Base-by-base conservation (phyloP, 2,329 filamentous ascomycete genomes). In the Penicillium brevicompactum region DNA sequence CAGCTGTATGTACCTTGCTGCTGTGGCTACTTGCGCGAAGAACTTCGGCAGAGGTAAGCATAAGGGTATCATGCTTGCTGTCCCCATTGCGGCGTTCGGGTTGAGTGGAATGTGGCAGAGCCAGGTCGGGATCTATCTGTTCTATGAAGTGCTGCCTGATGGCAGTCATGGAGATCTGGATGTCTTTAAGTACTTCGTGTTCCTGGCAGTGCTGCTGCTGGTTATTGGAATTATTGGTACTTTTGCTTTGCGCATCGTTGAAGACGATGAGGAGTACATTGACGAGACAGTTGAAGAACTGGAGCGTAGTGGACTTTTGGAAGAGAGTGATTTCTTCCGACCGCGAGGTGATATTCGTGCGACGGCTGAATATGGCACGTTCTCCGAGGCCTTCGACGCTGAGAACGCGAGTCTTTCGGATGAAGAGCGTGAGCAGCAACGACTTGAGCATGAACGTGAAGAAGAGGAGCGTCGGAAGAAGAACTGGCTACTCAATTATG, bases 11-110 rank as follows among this genome's bases (percentile, higher is more conserved):
- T 99, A 97, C 73, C 81, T 97, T 53, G 84, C 87, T 48, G 88
- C 91, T 2, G 88, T 99, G n/a, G 93, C 93, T 6, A 96, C 93
- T 0, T 96, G 92, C 69, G 94, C 94, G 34, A 99, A 99, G 85
- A 99, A 97, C 76, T 99, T 97, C 76, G 92, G 92, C 46, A 87
- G 89, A 57, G 91, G 92, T 4, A 90, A 88, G 68, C 88, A 95
- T 68, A 89, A 93, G 67, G 94, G 94, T 0, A 78, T 99, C 48
- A 93, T 95, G 57, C 81, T 99, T 52, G 92, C 93, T 1, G 82
- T 91, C 56, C 94, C 94, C 1, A 97, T 97, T 71, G 91, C 94
- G 0, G 88, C 90, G 6, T 96, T 97, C 71, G 94, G 94, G 0
- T 75, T 99, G 53, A 96, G 92, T 69, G 92, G 92, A 46, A 93